phyloP scores from a whole-genome alignment of 2,329 filamentous ascomycete species.

The Colletotrichum endophyticum region DNA sequence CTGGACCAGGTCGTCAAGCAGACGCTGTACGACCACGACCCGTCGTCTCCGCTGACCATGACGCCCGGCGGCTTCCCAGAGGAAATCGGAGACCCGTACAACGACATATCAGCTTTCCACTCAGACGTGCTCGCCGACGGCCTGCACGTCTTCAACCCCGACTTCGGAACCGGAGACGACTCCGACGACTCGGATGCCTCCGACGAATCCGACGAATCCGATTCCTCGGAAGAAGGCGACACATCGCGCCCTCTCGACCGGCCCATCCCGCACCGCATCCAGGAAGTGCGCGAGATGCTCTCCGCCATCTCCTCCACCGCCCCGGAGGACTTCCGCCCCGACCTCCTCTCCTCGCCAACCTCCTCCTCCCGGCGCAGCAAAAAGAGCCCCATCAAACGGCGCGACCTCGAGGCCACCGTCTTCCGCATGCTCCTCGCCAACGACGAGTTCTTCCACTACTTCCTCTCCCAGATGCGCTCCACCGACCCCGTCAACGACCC shows the following conservation, averaged over 20 bases:
- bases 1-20: constrained; percentile 58
- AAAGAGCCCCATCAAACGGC: constrained; percentile 42
- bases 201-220: constrained; percentile 30
- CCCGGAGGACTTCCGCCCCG: constrained; percentile 49
- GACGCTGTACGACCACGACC: constrained; percentile 44
- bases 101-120: constrained; percentile 53
- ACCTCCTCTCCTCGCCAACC: constrained; percentile 42
- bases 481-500: constrained; percentile 49
- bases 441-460: constrained; percentile 59
- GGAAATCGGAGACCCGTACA: constrained; percentile 54
- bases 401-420: constrained; percentile 55
- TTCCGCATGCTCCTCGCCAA: constrained; percentile 60
- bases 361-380: constrained; percentile 17
- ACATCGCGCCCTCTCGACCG: constrained; percentile 12
- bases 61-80: constrained; percentile 45
- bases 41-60: constrained; percentile 44
- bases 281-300: constrained; percentile 57
- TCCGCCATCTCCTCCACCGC: constrained; percentile 37
- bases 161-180: constrained; percentile 21
- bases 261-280: constrained; percentile 42
- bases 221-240: not conserved
- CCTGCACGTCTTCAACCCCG: constrained; percentile 44
- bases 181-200: constrained; percentile 31
- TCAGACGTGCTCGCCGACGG: constrained; percentile 56
- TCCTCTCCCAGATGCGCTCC: constrained; percentile 50